Conservation (phyloP, 306 rosid genomes). For the Gynostemma pentaphyllum region DNA sequence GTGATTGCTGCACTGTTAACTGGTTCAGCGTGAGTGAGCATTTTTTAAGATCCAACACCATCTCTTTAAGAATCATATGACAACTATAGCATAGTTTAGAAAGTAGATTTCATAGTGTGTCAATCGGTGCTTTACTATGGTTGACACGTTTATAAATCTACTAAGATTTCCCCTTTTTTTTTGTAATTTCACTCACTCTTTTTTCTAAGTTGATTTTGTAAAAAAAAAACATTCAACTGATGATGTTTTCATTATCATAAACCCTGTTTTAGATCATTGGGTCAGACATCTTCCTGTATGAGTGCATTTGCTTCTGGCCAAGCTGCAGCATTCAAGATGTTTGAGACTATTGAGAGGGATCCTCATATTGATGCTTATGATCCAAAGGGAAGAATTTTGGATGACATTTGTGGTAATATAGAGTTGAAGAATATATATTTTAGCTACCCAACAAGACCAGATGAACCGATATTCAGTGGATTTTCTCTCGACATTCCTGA, state of each 20-base stretch:
- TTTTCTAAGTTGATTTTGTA: no score
- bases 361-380: slow-evolving; percentile 62
- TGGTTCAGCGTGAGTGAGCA: slow-evolving; percentile 70
- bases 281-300: slow-evolving; percentile 74
- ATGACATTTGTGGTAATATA: slow-evolving; percentile 55
- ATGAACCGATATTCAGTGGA: slow-evolving; percentile 39
- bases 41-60: no score
- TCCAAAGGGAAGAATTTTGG: slow-evolving; percentile 26
- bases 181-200: no score
- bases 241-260: slow-evolving; percentile 2
- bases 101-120: no score
- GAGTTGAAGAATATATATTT: slow-evolving; percentile 50
- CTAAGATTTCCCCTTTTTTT: no score
- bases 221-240: no score
- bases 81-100: no score
- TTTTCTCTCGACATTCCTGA: slow-evolving; percentile 51
- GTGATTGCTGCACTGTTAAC: slow-evolving; percentile 44
- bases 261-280: slow-evolving; percentile 38
- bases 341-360: slow-evolving; percentile 57
- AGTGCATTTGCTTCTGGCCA: slow-evolving; percentile 74
- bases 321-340: slow-evolving; percentile 88
- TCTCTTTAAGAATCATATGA: no score
- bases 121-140: no score
- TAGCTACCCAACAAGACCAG: slow-evolving; percentile 66
- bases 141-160: no score